Evolutionary conservation across 129 eudicot species (phyloP).

Genomic region (Lonicera japonica): DNA sequence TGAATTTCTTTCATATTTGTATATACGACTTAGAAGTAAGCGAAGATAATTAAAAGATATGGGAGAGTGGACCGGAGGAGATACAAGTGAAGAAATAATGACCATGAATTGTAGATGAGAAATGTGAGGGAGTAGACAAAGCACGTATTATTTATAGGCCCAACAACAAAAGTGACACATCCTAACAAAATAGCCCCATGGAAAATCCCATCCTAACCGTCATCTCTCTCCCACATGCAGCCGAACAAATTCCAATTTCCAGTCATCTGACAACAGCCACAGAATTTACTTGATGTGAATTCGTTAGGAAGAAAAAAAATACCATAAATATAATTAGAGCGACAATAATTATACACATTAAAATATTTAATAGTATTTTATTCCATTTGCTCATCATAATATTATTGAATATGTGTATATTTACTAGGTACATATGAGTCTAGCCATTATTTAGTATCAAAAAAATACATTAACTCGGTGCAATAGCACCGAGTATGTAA

Average conservation of each 20-base stretch:
- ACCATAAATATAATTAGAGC: no score
- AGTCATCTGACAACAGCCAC: background rate
- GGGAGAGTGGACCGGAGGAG: background rate
- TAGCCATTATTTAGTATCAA: no score
- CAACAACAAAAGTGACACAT: background rate
- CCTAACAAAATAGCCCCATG: conserved; percentile 7
- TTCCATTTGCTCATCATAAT: no score
- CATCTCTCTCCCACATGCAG: conserved; percentile 7
- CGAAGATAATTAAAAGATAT: conserved; percentile 13
- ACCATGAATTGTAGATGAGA: conserved; percentile 31
- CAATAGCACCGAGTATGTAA: no score
- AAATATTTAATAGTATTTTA: no score
- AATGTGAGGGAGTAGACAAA: conserved; percentile 10
- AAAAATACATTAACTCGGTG: no score
- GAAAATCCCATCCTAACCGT: conserved; percentile 22
- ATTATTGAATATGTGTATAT: no score
- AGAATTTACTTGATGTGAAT: no score
- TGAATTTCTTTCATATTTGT: no score
- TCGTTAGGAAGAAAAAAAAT: no score
- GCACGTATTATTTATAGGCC: conserved; percentile 5
- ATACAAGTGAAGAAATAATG: conserved; percentile 8
- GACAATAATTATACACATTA: no score
- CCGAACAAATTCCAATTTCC: background rate
- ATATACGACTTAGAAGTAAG: background rate
- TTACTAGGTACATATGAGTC: no score